These are phyloP conservation scores for Pythium biforme DNA, from an alignment of 352 stramenopile genomes.

Conservation along the genomic window DNA sequence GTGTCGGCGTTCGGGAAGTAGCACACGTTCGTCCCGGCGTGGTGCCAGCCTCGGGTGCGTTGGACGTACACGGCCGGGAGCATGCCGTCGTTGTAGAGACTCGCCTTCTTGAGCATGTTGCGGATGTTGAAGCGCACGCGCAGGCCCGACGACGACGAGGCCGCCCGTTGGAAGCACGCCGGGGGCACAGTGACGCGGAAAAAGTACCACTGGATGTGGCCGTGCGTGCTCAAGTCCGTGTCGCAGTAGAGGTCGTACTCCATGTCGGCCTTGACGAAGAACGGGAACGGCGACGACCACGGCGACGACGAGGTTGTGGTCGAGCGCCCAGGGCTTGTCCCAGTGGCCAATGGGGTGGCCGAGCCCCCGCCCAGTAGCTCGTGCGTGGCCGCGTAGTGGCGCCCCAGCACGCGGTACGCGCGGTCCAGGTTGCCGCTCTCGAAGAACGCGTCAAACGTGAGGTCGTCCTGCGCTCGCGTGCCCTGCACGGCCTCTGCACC, in stretches of 20 bases:
- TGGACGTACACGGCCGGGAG: constrained; percentile 67
- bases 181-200: constrained; percentile 52
- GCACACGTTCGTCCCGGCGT: constrained; percentile 70
- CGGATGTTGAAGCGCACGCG: constrained; percentile 80
- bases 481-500: too few relatives aligned
- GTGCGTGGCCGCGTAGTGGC: constrained; percentile 50
- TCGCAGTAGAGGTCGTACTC: constrained; percentile 82
- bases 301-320: constrained; percentile 1
- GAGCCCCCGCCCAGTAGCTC: constrained; percentile 29
- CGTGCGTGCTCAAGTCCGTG: constrained; percentile 64
- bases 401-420: constrained; percentile 54
- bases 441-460: constrained; percentile 65
- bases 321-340: background rate
- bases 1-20: constrained; percentile 82
- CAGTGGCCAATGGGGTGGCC: background rate
- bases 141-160: constrained; percentile 1
- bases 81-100: constrained; percentile 89
- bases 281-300: constrained; percentile 39
- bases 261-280: constrained; percentile 53
- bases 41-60: constrained; percentile 58
- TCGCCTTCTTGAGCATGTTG: constrained; percentile 86
- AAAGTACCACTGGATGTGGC: constrained; percentile 91
- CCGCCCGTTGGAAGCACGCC: constrained; percentile 3
- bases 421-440: constrained; percentile 79
- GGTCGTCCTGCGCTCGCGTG: constrained; percentile 32